Evolutionary conservation across 2,329 filamentous ascomycete species (phyloP).

Genomic region (Onygena corvina): DNA sequence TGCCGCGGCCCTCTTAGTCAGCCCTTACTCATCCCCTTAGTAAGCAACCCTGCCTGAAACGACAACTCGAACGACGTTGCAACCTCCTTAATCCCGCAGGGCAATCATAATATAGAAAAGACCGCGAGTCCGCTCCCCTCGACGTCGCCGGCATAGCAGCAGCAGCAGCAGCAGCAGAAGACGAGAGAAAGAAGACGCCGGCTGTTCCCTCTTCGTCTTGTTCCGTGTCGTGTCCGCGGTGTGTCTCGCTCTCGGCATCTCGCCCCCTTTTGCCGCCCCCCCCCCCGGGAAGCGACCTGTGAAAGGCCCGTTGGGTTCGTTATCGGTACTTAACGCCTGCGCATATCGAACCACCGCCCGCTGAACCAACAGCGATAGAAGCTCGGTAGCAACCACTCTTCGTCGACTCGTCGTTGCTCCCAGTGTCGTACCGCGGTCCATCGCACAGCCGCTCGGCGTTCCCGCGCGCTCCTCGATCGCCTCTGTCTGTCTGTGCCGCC

Average conservation of each 20-base stretch:
- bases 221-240: not conserved
- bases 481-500: too few species aligned
- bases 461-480: too few species aligned
- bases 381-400: too few species aligned
- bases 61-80: not conserved
- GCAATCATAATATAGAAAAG: not conserved
- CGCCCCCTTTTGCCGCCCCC: not conserved
- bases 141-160: not conserved
- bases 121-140: not conserved
- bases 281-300: too few species aligned
- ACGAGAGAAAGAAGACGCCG: not conserved
- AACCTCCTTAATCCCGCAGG: conserved; percentile 6
- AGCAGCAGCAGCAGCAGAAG: not conserved
- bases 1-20: not conserved
- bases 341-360: not conserved
- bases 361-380: too few species aligned
- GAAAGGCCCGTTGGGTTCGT: not conserved
- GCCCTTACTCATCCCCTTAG: not conserved
- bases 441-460: too few species aligned
- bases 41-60: not conserved
- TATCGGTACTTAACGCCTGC: conserved; percentile 3
- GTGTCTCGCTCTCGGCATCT: not conserved
- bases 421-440: too few species aligned
- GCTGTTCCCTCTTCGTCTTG: not conserved
- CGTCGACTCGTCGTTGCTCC: not conserved